Base-by-base conservation (phyloP, 2,329 filamentous ascomycete species). In the Leptographium wingfieldii region DNA sequence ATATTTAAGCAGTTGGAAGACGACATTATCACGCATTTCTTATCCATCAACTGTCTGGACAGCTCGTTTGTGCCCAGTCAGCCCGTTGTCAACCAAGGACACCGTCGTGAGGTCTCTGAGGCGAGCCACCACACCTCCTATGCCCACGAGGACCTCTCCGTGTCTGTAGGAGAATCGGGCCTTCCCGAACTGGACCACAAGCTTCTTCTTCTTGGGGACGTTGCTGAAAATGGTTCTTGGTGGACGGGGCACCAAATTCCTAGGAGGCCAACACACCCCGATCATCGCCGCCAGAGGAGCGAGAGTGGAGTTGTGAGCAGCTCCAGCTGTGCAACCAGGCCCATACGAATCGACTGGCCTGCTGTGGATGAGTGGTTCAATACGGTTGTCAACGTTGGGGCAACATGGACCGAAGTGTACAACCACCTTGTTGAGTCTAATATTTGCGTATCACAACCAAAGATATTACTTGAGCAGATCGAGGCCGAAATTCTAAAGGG, bases 171-270 rank as follows among this genome's bases (percentile, higher is more conserved):
- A n/a, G 43, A 27, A 1, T 3, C 43, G 5, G 5, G 7, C 16
- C 3, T 84, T 3, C 79, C 79, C 43, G 85, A 88, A 56, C 72
- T 91, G 25, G 89, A 94, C 68, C 82, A 86, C 1, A 94, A 91
- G 5, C 74, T 46, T n/a, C 43, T 46, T 9, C 92, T 25, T 75
- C 91, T 92, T 2, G 88, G 88, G 2, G 83, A 92, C 66, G 78
- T 92, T 65, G 87, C 85, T 1, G 89, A 94, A 68, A 94, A 94
- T 68, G 88, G 87, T 2, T 82, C 81, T 9, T 92, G 88, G 89
- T 92, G 88, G 88, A 85, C 86, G 55, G 87, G 86, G 1, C 79
- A 79, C 56, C 76, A 80, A 67, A 70, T 76, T 43, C 71, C 57
- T 68, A 62, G 69, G 72, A 52, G 35, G 29, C 59, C 38, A 4